Evolutionary conservation across 306 rosid species (phyloP), one percentile per base, ranked within the genome.

Genomic region (Cucurbita argyrosperma): DNA sequence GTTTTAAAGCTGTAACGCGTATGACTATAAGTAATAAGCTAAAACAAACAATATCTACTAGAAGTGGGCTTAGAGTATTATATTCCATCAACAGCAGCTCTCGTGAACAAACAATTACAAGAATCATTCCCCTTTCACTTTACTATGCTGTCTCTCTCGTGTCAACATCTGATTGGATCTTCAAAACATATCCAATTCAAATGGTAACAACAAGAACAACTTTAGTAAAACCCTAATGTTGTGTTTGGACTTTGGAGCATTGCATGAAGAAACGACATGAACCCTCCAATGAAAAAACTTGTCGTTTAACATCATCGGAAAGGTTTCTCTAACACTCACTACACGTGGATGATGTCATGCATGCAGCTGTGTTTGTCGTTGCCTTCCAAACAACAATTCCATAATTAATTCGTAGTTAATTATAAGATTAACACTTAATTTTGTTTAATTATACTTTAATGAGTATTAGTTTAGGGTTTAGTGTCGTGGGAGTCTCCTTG

Each of bases 271-370:
- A 13, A 67, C 37, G 73, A 46, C 10, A 67, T 13, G 49, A 16
- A 62, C 2, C 5, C 11, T 3, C 6, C 14, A 39, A 39, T 39
- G 69, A 60, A 19, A 51, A 3, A 5, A 37, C 10, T 55, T 72
- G 63, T 72, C 76, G 40, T 76, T 50, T 46, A 47, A 71, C 50
- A 70, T 69, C 51, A 58, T 80, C 68, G 76, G 8, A 30, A 49
- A 56, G 66, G 66, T 35, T 72, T 40, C 39, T 19, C 50, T 0
- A 45, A 21, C 18, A 63, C 39, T 9, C 50, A 62, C 30, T 60
- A 26, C 88, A 84, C 83, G 68, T 84, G 90, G 90, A n/a, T 80
- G 83, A 86, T 74, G 87, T 21, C 13, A 39, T 39, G 51, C 39
- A 58, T 16, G n/a, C 7, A 42, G 37, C 38, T 14, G 38, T 66